These are phyloP conservation scores for Candida frijolesensis DNA, from an alignment of 1,139 yeast genomes.

Conservation along the genomic window DNA sequence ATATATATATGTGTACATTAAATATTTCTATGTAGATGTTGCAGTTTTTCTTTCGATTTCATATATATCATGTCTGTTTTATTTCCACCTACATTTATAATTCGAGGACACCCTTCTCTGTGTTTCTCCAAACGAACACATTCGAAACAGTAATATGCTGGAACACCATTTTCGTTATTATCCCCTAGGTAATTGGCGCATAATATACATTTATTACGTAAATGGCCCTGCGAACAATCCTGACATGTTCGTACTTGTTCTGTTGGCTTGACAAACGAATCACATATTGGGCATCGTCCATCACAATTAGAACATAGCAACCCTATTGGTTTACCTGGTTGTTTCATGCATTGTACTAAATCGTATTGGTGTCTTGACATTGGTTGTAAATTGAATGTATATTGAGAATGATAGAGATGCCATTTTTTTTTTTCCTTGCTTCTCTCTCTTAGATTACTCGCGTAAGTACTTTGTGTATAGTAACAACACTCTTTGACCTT, in stretches of 20 bases:
- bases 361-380: constrained; percentile 95
- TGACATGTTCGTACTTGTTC: constrained; percentile 78
- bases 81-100: constrained; percentile 77
- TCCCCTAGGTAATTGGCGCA: constrained; percentile 64
- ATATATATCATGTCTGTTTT: constrained; percentile 70
- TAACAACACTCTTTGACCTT: background rate
- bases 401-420: background rate
- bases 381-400: background rate
- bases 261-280: constrained; percentile 78
- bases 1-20: background rate
- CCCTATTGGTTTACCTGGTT: constrained; percentile 76
- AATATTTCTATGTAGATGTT: constrained; percentile 4
- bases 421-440: constrained; percentile 2
- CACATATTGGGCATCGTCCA: constrained; percentile 91
- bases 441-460: background rate
- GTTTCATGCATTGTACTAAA: constrained; percentile 81
- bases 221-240: constrained; percentile 78
- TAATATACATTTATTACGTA: constrained; percentile 65
- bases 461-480: constrained; percentile 1
- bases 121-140: constrained; percentile 81
- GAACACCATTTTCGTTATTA: constrained; percentile 41
- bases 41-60: constrained; percentile 26
- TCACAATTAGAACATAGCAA: constrained; percentile 83
- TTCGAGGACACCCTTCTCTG: constrained; percentile 91
- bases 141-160: constrained; percentile 84